Base-by-base conservation (phyloP, 352 stramenopile species). In the Thalassiosira mediterranea region DNA sequence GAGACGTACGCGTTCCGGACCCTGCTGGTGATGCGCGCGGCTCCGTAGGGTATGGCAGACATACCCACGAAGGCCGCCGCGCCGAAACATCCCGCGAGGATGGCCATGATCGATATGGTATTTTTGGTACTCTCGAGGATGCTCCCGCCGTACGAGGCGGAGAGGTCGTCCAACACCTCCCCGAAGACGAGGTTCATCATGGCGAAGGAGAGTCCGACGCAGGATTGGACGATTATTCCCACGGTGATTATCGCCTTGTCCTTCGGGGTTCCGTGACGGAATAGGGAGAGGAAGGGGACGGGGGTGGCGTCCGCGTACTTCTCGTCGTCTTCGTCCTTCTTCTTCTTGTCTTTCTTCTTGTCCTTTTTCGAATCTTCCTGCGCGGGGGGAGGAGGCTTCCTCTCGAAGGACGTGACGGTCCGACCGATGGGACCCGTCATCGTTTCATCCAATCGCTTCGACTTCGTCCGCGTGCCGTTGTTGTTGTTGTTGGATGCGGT, bases 151-250 rank as follows among this genome's bases (percentile, higher is more conserved):
- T 56, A 48, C 2, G 56, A 54, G n/a, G n/a, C n/a, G 10, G 66
- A n/a, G 7, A 76, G 42, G 15, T 32, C 11, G 25, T 76, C 66
- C 23, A 67, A 49, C n/a, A 76, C 21, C 26, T 76, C 42, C 17
- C 66, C 66, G 19, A 76, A 76, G 42, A 76, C 47, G 8, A 76
- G 48, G 47, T 76, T 76, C 47, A 76, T 76, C 0, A n/a, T 40
- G 1, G 57, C 21, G n/a, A 76, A 67, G 13, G 57, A 63, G 7
- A 60, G n/a, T 5, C 66, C 66, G 1, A 67, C 66, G n/a, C 17
- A 42, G 1, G 47, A 1, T 54, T 65, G 59, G 7, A 51, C 32
- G n/a, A 70, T 8, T 3, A 76, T 76, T 2, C 66, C 56, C 3
- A 54, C 47, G 38, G 23, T 37, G 25, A 76, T 68, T 4, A 76